phyloP scores from a whole-genome alignment of 768 basidiomycete species.

The Gymnopilus junonius region DNA sequence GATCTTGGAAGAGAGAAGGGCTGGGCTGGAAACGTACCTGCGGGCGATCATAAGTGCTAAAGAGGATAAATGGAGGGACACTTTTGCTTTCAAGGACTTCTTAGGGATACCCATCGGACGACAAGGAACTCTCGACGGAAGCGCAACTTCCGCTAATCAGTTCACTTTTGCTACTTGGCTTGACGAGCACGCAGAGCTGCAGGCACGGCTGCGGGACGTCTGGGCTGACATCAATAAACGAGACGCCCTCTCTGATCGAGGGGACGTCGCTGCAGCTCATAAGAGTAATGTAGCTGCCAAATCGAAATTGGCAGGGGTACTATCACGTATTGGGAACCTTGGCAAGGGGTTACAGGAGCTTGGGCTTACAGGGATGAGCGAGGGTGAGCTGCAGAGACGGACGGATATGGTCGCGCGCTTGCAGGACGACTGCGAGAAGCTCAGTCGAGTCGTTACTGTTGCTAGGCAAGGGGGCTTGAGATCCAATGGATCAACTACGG shows the following conservation, averaged over 20 bases:
- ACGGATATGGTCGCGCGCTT: constrained; percentile 88
- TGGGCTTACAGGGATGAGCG: constrained; percentile 73
- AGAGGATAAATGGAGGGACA: constrained; percentile 83
- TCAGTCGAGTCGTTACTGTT: constrained; percentile 84
- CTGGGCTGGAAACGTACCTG: constrained; percentile 82
- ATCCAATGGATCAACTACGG: constrained; percentile 24
- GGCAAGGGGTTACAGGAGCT: constrained; percentile 70
- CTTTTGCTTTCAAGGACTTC: constrained; percentile 82
- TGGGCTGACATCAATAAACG: constrained; percentile 88
- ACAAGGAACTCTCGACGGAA: constrained; percentile 32
- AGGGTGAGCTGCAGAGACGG: constrained; percentile 91
- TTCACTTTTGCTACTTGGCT: constrained; percentile 87
- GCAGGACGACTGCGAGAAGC: constrained; percentile 90
- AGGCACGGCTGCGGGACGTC: constrained; percentile 76
- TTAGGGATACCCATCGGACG: constrained; percentile 79
- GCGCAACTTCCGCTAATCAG: constrained; percentile 34
- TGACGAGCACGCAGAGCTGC: constrained; percentile 83
- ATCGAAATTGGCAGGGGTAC: constrained; percentile 76
- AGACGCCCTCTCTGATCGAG: constrained; percentile 78
- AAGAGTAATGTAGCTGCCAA: constrained; percentile 85
- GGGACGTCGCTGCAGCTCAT: constrained; percentile 77
- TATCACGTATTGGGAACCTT: constrained; percentile 75
- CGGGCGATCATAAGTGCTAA: constrained; percentile 83
- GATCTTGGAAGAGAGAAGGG: constrained; percentile 76
- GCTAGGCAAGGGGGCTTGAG: constrained; percentile 57